Conservation (phyloP, 768 basidiomycete genomes). For the Pleurotus salmoneostramineus region DNA sequence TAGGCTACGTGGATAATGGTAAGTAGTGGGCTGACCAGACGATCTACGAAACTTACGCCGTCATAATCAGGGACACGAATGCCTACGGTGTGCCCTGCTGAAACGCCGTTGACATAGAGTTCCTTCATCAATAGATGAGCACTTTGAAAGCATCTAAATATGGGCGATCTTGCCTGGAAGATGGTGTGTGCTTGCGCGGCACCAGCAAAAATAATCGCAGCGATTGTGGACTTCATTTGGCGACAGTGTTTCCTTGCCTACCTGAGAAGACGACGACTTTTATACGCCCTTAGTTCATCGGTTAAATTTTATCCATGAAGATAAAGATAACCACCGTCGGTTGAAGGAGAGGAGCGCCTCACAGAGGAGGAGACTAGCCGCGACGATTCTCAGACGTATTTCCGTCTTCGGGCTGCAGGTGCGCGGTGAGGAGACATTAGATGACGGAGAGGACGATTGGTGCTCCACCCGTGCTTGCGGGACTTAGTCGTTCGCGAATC, state of each 20-base stretch:
- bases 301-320: not conserved
- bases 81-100: constrained; percentile 35
- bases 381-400: constrained; percentile 6
- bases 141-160: not conserved
- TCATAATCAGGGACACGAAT: constrained; percentile 43
- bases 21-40: not conserved
- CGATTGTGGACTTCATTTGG: not conserved
- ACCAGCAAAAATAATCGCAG: not conserved
- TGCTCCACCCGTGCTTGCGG: not conserved
- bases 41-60: constrained; percentile 23
- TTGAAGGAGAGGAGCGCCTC: not conserved
- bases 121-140: constrained; percentile 23
- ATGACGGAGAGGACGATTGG: not conserved
- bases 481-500: not conserved
- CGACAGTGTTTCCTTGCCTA: not conserved
- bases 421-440: not conserved
- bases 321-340: not conserved
- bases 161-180: not conserved
- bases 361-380: not conserved
- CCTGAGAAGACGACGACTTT: not conserved
- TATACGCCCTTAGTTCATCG: not conserved
- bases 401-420: not conserved
- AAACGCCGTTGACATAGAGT: constrained; percentile 48
- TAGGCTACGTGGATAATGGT: constrained; percentile 32
- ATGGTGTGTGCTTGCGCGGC: constrained; percentile 3